Base-by-base conservation (phyloP, 2,329 filamentous ascomycete genomes). In the Nectriaceae sp. region DNA sequence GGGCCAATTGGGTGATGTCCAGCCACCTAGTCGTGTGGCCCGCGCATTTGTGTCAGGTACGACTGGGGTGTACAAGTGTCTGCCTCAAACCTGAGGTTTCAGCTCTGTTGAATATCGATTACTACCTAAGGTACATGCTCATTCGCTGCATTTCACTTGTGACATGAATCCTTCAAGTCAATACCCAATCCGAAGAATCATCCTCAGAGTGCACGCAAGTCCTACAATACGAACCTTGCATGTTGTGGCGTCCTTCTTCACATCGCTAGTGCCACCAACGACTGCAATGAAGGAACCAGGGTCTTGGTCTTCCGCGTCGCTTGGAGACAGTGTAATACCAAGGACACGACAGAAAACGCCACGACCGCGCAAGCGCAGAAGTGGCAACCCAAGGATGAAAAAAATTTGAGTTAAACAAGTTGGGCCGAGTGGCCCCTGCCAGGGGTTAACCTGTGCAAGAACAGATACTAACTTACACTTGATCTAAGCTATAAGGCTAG, bases 391-490 rank as follows among this genome's bases (percentile, higher is more conserved):
- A 51, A 16, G 38, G 11, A 37, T 24, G 43, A 29, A 40, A 54
- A 63, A 62, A 61, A 57, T 52, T 50, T 20, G 40, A 35, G 42
- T 44, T 40, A 52, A 35, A 21, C 20, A 5, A 21, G 13, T 26
- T 38, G 39, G 47, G 44, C 42, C 22, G 18, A 13, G 47, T 42
- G 36, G 29, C 53, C 42, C 21, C 21, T 61, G 45, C 47, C 44
- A 58, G 60, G 55, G 31, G 26, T 62, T 54, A 56, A 55, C 55
- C 60, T 52, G 40, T 45, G 55, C 55, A 62, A 59, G 57, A 63
- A 63, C 60, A 61, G 55, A 56, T 63, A 59, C 61, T 63, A n/a
- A n/a, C n/a, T n/a, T n/a, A 62, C 61, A 61, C 40, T 59, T 54
- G 48, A 61, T 60, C 52, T 24, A 39, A 63, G 61, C 56, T 52